Base-by-base conservation (phyloP, 1,284 basidiomycete species). In the Puccinia polysora region DNA sequence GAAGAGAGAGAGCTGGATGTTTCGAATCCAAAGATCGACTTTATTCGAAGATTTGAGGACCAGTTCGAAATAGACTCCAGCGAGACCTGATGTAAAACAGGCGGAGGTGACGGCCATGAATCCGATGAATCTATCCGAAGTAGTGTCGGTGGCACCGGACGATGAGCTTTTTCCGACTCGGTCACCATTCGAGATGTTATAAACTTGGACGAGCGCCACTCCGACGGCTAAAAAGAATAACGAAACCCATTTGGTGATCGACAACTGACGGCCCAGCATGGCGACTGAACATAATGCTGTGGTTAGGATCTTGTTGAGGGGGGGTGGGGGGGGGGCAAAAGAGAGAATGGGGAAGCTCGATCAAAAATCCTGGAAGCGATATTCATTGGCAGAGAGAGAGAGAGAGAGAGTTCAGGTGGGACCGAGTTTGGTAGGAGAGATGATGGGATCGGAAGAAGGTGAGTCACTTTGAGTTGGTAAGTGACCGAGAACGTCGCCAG, bases 61-160 rank as follows among this genome's bases (percentile, higher is more conserved):
- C 88, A 94, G 93, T 82, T 97, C 95, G 77, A 97, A 97, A 82
- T 97, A 97, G 34, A 97, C 95, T 15, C 95, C 94, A 0, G 95
- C 95, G 20, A 97, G 86, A 40, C 95, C 95, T 0, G 92, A 96
- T 0, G 93, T 97, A 81, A 97, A 87, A 82, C 94, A 97, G 0
- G 94, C 93, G 1, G 89, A 86, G 0, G 86, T 86, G 70, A 97
- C 93, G 0, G 95, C 95, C 36, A 81, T 69, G 75, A 96, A 85
- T 0, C 95, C 95, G 75, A 87, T 89, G 69, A 90, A 79, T 2
- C 90, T 88, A 76, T 78, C 79, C 25, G 71, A 7, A 8, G 3
- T 25, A 64, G 73, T 10, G 73, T 60, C 4, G 73, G 28, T 72
- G 43, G 6, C 68, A 58, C 36, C 28, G 2, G 53, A 4, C n/a